These are phyloP conservation scores for Heteromeles arbutifolia DNA, from an alignment of 306 rosid genomes.

Conservation along the genomic window DNA sequence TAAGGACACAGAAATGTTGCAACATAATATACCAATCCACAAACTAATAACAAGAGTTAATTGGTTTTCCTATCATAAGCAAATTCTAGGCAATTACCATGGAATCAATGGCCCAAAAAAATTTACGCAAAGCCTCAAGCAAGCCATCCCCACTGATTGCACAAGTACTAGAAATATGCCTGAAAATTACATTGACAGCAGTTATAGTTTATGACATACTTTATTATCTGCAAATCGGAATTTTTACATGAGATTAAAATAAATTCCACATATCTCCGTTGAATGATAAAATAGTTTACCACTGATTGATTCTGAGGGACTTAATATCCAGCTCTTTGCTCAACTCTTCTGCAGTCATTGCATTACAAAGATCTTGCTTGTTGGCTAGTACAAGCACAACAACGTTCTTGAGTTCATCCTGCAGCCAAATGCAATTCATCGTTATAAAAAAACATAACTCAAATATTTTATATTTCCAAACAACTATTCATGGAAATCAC, in stretches of 20 bases:
- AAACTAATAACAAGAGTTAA: background rate
- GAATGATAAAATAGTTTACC: background rate
- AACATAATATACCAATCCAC: background rate
- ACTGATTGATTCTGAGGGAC: background rate
- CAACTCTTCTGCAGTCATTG: background rate
- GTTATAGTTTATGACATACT: background rate
- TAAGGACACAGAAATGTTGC: background rate
- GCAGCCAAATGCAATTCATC: background rate
- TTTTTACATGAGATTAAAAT: background rate
- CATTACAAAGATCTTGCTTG: background rate
- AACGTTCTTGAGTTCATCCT: background rate
- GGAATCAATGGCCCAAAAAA: no score
- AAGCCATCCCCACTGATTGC: background rate
- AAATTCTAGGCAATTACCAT: no score
- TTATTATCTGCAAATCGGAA: background rate
- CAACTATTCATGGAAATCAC: background rate
- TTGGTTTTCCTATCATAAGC: no score
- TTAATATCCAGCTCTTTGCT: background rate
- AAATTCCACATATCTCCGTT: background rate
- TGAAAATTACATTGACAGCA: background rate
- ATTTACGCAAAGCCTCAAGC: background rate
- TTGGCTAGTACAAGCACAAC: background rate
- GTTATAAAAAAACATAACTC: background rate
- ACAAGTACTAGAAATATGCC: background rate
- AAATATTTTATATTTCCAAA: no score